phyloP scores from a whole-genome alignment of 2,329 filamentous ascomycete species.

The Didymella glomerata region DNA sequence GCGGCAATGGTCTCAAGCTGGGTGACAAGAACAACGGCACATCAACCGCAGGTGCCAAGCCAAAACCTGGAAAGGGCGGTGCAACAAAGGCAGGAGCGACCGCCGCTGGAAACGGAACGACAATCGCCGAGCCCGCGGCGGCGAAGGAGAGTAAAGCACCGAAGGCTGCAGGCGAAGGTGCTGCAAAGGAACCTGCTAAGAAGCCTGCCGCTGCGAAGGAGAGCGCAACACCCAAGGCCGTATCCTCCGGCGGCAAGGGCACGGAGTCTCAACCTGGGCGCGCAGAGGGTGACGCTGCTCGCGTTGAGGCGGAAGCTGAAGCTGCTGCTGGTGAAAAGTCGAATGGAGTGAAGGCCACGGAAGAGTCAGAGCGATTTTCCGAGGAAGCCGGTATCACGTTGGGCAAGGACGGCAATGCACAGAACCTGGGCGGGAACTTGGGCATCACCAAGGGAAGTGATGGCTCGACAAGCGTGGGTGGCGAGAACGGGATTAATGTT shows the following conservation, averaged over 20 bases:
- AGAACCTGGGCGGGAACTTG: conserved; percentile 44
- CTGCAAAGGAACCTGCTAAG: too few relatives aligned
- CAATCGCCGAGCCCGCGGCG: conserved; percentile 5
- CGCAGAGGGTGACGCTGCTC: conserved; percentile 33
- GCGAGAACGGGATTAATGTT: conserved; percentile 44
- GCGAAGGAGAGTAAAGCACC: conserved; percentile 9
- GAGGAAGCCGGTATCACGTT: conserved; percentile 42
- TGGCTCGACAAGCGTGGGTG: conserved; percentile 44
- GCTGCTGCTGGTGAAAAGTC: conserved; percentile 31
- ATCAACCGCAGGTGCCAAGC: conserved; percentile 7
- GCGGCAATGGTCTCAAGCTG: conserved; percentile 33
- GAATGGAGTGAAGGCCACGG: conserved; percentile 39
- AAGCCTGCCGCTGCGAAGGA: conserved; percentile 2
- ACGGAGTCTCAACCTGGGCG: conserved; percentile 34
- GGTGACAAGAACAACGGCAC: conserved; percentile 29
- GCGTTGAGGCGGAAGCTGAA: conserved; percentile 17
- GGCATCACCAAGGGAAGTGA: conserved; percentile 46
- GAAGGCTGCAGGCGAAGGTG: conserved; percentile 9
- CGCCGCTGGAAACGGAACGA: conserved; percentile 13
- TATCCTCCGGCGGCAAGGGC: conserved; percentile 19
- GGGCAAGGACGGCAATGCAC: conserved; percentile 33
- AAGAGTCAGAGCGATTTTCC: conserved; percentile 44
- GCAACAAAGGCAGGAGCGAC: conserved; percentile 1
- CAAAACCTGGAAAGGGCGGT: conserved; percentile 9
- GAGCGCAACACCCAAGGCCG: background rate